A percentile compares a stretch with the other conserved stretches of the same genome.
Evolutionary conservation across 2,329 filamentous ascomycete species (phyloP).

Genomic region (Colletotrichum camelliae): DNA sequence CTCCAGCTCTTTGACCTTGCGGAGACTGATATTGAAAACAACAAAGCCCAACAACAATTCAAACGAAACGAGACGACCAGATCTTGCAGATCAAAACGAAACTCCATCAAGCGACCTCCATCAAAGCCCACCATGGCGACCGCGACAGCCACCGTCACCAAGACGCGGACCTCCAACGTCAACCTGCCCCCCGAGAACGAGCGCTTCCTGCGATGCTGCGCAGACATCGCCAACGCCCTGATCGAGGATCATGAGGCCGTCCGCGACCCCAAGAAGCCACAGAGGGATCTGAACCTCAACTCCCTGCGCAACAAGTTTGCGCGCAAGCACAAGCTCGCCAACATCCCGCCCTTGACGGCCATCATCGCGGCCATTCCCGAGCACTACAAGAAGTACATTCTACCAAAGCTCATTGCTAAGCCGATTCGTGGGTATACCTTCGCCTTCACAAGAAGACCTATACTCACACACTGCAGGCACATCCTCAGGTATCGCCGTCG

Average conservation of each 20-base stretch:
- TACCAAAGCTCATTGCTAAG: conserved; percentile 95
- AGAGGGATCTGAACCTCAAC: conserved; percentile 93
- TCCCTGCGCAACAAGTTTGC: conserved; percentile 83
- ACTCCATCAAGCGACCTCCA: fast-evolving
- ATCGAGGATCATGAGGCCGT: conserved; percentile 92
- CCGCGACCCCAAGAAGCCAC: conserved; percentile 73
- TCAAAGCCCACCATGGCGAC: conserved; percentile 39
- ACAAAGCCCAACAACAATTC: background rate
- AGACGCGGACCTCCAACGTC: conserved; percentile 71
- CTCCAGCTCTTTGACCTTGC: background rate
- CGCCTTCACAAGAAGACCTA: fast-evolving
- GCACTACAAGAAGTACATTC: conserved; percentile 98
- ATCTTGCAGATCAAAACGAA: background rate
- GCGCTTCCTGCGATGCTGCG: conserved; percentile 90
- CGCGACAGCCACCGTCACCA: conserved; percentile 63
- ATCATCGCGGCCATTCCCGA: conserved; percentile 99
- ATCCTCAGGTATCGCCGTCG: conserved; percentile 95
- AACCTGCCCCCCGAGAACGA: conserved; percentile 93
- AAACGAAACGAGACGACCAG: too few species aligned
- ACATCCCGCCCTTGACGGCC: conserved; percentile 89
- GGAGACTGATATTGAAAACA: background rate
- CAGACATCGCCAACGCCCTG: conserved; percentile 90
- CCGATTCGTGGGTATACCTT: conserved; percentile 73
- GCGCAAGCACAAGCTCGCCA: conserved; percentile 90
- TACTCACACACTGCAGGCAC: conserved; percentile 61